A percentile compares a stretch with the other conserved stretches of the same genome.
Evolutionary conservation across 176 grass and related monocot species (phyloP).

Genomic region (Musa acuminata): DNA sequence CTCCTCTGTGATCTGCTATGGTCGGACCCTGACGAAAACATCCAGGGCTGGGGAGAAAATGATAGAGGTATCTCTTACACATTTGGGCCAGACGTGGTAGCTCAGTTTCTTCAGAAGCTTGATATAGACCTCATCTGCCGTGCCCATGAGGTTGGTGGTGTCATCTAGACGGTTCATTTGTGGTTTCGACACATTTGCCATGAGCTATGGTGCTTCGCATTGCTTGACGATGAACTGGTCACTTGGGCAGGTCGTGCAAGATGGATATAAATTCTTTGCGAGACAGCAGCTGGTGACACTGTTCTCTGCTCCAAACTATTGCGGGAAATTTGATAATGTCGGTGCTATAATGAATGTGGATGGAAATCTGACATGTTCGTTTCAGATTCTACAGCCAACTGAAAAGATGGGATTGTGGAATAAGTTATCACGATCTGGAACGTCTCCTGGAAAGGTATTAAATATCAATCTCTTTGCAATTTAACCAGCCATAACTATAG

Average conservation of each 20-base stretch:
- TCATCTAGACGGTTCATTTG: background rate
- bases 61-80: slow-evolving; percentile 5
- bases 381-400: slow-evolving; percentile 10
- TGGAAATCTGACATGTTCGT: slow-evolving; percentile 3
- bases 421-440: no score
- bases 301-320: slow-evolving; percentile 11
- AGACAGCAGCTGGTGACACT: background rate
- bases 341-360: slow-evolving; percentile 13
- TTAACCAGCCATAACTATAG: no score
- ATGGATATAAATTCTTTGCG: slow-evolving; percentile 13
- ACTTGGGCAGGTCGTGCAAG: slow-evolving; percentile 1
- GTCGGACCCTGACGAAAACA: slow-evolving; percentile 4
- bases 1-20: slow-evolving; percentile 7
- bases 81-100: slow-evolving; percentile 1
- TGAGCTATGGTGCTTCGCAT: background rate
- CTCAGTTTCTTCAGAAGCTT: background rate
- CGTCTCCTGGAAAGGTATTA: no score
- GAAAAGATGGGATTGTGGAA: background rate
- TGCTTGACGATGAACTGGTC: background rate
- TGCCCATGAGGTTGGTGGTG: background rate
- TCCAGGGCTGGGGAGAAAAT: slow-evolving; percentile 4
- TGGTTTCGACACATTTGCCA: background rate
- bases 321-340: slow-evolving; percentile 9
- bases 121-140: background rate
- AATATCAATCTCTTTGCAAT: no score